phyloP scores from a whole-genome alignment of 2,329 filamentous ascomycete species.

The Lecanoromycetidae sp. region DNA sequence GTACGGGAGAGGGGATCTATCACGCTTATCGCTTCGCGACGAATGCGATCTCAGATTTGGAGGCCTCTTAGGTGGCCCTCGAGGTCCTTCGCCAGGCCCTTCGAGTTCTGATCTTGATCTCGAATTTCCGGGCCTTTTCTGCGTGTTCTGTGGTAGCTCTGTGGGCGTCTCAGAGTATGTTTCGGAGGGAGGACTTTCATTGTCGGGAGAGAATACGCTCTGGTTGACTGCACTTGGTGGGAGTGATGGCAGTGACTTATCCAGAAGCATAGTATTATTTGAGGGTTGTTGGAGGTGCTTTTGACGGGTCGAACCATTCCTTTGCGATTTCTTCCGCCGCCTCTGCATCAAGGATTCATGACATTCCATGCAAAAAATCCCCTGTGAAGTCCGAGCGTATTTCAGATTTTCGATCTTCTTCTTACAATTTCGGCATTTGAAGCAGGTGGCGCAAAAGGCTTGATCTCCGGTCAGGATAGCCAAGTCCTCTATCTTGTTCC shows the following conservation, averaged over 20 bases:
- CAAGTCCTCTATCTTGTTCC: slow-evolving; percentile 95
- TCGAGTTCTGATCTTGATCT: slow-evolving; percentile 25
- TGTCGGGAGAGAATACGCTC: slow-evolving; percentile 46
- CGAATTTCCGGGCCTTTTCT: slow-evolving; percentile 37
- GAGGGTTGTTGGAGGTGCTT: slow-evolving; percentile 21
- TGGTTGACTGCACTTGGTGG: slow-evolving; percentile 60
- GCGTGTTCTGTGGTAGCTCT: slow-evolving; percentile 49
- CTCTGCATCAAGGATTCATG: slow-evolving; percentile 94
- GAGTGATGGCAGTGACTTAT: slow-evolving; percentile 86
- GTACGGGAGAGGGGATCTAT: slow-evolving; percentile 24
- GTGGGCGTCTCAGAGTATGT: slow-evolving; percentile 56
- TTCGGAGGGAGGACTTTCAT: slow-evolving; percentile 46
- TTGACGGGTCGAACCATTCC: slow-evolving; percentile 21
- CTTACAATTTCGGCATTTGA: slow-evolving; percentile 96
- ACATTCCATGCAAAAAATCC: slow-evolving; percentile 98
- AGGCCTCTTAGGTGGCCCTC: slow-evolving; percentile 14
- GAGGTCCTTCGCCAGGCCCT: slow-evolving; percentile 12
- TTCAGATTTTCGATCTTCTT: slow-evolving; percentile 95
- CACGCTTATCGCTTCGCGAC: slow-evolving; percentile 17
- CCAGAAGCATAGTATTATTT: slow-evolving; percentile 52
- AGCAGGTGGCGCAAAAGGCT: slow-evolving; percentile 94
- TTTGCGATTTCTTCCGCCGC: slow-evolving; percentile 56
- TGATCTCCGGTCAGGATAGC: slow-evolving; percentile 96
- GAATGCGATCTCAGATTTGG: slow-evolving; percentile 12
- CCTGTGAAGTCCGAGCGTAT: slow-evolving; percentile 94